These are phyloP conservation scores for Fusarium euwallaceae DNA, from an alignment of 2,329 filamentous ascomycete genomes.

Conservation along the genomic window DNA sequence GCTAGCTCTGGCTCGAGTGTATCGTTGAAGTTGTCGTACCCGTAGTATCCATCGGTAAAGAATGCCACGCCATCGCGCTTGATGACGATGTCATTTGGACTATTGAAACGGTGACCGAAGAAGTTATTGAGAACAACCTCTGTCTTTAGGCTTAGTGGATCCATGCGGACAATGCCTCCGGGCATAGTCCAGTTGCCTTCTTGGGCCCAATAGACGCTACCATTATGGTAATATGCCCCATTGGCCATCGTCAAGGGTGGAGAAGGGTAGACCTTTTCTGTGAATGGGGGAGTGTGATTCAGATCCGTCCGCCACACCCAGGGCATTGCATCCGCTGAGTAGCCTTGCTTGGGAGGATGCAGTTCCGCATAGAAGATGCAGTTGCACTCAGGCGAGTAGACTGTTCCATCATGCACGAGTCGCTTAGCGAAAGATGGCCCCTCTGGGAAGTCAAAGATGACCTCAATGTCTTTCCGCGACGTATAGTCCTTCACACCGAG, in stretches of 20 bases:
- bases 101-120: constrained; percentile 36
- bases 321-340: constrained; percentile 21
- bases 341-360: constrained; percentile 27
- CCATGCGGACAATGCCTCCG: constrained; percentile 26
- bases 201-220: constrained; percentile 31
- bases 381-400: constrained; percentile 33
- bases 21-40: constrained; percentile 35
- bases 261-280: constrained; percentile 30
- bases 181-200: constrained; percentile 32
- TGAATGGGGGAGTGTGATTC: constrained; percentile 9
- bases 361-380: constrained; percentile 33
- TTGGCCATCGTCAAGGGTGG: constrained; percentile 32
- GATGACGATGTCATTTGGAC: constrained; percentile 34
- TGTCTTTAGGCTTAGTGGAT: constrained; percentile 19
- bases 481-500: not conserved
- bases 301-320: constrained; percentile 32
- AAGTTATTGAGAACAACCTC: constrained; percentile 31
- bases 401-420: constrained; percentile 27
- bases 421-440: constrained; percentile 25
- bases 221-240: constrained; percentile 34
- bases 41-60: constrained; percentile 38
- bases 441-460: constrained; percentile 22
- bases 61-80: constrained; percentile 24
- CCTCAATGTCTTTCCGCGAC: not conserved
- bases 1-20: constrained; percentile 32